phyloP scores from a whole-genome alignment of 495 filamentous ascomycete genomes.

The Tuber borchii region DNA sequence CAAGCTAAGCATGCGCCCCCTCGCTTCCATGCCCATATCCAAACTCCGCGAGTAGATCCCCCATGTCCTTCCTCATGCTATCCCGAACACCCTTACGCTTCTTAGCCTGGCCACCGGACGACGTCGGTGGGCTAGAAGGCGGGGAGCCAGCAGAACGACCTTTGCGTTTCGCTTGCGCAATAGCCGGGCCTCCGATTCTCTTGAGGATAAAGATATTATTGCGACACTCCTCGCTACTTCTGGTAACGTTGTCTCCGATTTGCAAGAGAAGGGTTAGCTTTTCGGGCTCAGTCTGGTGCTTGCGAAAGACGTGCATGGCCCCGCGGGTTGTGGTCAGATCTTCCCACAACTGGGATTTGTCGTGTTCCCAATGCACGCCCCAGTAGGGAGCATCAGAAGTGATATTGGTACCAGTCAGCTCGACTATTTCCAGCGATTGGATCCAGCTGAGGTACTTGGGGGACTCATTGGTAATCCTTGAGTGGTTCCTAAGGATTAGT shows the following conservation, averaged over 20 bases:
- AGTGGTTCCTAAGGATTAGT: slow-evolving; percentile 27
- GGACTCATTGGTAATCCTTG: slow-evolving; percentile 19
- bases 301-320: background rate
- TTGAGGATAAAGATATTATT: background rate
- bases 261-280: slow-evolving; percentile 19
- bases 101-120: background rate
- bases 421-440: slow-evolving; percentile 53
- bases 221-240: background rate
- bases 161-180: slow-evolving; percentile 20
- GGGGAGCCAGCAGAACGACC: background rate
- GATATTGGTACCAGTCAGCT: slow-evolving; percentile 49
- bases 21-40: slow-evolving; percentile 5
- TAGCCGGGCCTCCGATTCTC: slow-evolving; percentile 9
- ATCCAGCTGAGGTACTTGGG: slow-evolving; percentile 43
- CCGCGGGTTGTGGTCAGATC: background rate
- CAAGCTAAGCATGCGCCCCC: background rate
- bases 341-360: slow-evolving; percentile 17
- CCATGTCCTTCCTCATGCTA: slow-evolving; percentile 31
- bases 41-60: slow-evolving; percentile 29
- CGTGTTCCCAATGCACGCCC: slow-evolving; percentile 35
- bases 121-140: background rate
- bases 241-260: slow-evolving; percentile 8
- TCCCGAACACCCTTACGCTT: slow-evolving; percentile 22
- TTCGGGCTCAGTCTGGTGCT: background rate
- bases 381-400: slow-evolving; percentile 48